Evolutionary conservation across 768 basidiomycete genomes (phyloP).

Genomic region (Ephemerocybe angulata): DNA sequence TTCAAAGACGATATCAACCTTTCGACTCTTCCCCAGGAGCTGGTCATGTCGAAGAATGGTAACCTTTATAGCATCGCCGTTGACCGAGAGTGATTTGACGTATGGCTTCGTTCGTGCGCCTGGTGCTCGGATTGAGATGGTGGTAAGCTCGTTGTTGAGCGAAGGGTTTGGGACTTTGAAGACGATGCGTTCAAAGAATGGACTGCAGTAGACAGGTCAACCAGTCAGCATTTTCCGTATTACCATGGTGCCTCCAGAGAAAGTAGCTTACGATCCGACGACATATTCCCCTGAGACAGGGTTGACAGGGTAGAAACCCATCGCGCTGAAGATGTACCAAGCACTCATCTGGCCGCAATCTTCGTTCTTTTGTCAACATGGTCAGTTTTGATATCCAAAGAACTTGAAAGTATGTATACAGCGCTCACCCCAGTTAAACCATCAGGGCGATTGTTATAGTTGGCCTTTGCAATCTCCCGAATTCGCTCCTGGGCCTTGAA

Average conservation of each 20-base stretch:
- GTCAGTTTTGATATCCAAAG: too few relatives aligned
- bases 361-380: constrained; percentile 58
- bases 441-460: constrained; percentile 66
- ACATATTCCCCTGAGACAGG: constrained; percentile 74
- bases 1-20: constrained; percentile 53
- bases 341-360: constrained; percentile 91
- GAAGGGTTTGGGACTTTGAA: constrained; percentile 47
- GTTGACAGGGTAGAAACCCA: constrained; percentile 85
- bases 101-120: constrained; percentile 61
- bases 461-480: constrained; percentile 54
- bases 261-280: constrained; percentile 58
- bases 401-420: not conserved
- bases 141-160: constrained; percentile 19
- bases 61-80: constrained; percentile 39
- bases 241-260: not conserved
- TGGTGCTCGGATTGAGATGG: constrained; percentile 48
- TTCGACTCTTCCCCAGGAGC: constrained; percentile 41
- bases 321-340: constrained; percentile 79
- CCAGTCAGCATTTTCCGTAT: not conserved
- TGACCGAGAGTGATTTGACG: constrained; percentile 54
- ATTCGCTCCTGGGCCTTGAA: constrained; percentile 70
- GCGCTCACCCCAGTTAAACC: constrained; percentile 70
- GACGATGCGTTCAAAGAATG: constrained; percentile 50
- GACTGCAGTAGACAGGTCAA: constrained; percentile 23
- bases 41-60: constrained; percentile 62